These are phyloP conservation scores for Zoysia japonica DNA, from an alignment of 176 grass and related monocot species.

Conservation along the genomic window DNA sequence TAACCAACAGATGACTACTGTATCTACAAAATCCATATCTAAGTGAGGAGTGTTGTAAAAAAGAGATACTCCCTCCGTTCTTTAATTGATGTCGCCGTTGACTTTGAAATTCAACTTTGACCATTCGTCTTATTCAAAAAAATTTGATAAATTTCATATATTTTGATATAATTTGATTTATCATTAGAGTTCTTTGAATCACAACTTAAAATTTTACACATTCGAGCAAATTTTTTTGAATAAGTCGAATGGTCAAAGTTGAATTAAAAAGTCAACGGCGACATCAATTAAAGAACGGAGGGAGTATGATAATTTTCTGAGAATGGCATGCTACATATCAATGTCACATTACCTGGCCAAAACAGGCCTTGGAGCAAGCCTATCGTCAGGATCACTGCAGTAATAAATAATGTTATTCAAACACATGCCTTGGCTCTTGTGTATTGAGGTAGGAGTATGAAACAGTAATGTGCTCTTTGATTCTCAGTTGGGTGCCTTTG, in stretches of 20 bases:
- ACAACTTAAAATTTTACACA: too few relatives aligned
- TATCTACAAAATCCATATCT: conserved; percentile 11
- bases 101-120: too few relatives aligned
- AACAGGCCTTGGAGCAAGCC: conserved; percentile 78
- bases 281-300: too few relatives aligned
- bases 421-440: background rate
- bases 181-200: too few relatives aligned
- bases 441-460: conserved; percentile 28
- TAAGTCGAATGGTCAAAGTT: too few relatives aligned
- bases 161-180: too few relatives aligned
- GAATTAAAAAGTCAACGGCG: too few relatives aligned
- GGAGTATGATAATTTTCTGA: background rate
- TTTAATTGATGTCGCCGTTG: too few relatives aligned
- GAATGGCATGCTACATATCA: background rate
- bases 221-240: too few relatives aligned
- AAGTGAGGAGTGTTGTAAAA: background rate
- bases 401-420: conserved; percentile 36
- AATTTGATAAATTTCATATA: too few relatives aligned
- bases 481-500: conserved; percentile 72
- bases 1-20: conserved; percentile 6
- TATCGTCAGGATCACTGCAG: conserved; percentile 83
- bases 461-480: conserved; percentile 32
- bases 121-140: too few relatives aligned
- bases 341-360: conserved; percentile 64
- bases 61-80: background rate